Base-by-base conservation (phyloP, 495 filamentous ascomycete genomes). In the Peziza echinospora region DNA sequence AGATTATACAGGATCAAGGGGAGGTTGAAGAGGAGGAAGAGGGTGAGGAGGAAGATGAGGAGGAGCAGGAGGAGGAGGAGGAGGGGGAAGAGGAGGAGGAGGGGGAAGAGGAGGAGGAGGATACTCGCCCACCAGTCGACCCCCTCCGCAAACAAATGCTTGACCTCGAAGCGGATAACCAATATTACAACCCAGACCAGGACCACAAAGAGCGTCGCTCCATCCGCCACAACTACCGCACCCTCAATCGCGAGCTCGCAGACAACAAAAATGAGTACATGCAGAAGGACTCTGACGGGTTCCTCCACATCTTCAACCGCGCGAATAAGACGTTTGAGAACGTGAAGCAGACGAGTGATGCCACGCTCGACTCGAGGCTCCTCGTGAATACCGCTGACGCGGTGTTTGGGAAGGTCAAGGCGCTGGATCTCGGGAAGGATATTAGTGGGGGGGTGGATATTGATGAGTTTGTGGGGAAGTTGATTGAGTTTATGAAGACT, bases 401-500 rank as follows among this genome's bases (percentile, higher is more conserved):
- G 2, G 75, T 78, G 0, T 75, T 78, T 47, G 83, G 80, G 52
- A 74, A 77, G 0, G 63, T 75, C 23, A 73, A 79, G 25, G 65
- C 84, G 8, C 76, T 77, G 3, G 52, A 53, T 21, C 45, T 60
- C 19, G 47, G 40, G 5, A 63, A 79, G 1, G 87, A 85, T 6
- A 76, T 77, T 47, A 56, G 67, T 4, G 72, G 75, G 26, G 81
- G 84, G 2, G 65, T 97, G 21, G 91, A 97, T 54, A 71, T 91
- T 0, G 87, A 96, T 51, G 83, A 93, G 50, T 94, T 96, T 55
- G 78, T 96, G 7, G 81, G 81, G 0, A 93, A 91, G 60, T 87
- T 80, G 58, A 82, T 91, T 41, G 71, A 69, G 1, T 96, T 78
- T 58, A 97, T 97, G 91, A 71, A 73, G 11, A 63, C 68, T 9